Evolutionary conservation across 1,284 basidiomycete species (phyloP).

Genomic region (Microbotryomycetes sp.): DNA sequence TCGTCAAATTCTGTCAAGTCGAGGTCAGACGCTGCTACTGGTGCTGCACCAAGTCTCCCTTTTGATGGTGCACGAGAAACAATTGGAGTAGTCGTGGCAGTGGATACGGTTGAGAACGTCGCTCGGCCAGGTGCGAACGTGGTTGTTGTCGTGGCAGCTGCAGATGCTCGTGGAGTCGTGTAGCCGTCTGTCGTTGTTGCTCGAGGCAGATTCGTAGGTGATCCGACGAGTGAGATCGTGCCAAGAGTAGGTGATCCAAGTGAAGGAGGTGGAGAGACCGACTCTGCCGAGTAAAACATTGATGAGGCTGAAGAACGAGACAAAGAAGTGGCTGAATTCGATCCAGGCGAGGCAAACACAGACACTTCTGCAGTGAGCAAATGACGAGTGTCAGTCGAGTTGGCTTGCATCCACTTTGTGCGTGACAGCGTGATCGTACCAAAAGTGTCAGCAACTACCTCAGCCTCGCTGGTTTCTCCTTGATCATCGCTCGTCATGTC

Average conservation of each 20-base stretch:
- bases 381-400: background rate
- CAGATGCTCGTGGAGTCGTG: background rate
- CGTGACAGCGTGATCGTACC: no score
- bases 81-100: background rate
- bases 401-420: no score
- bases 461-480: no score
- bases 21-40: no score
- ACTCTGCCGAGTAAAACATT: background rate
- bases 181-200: background rate
- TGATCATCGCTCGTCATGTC: no score
- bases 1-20: no score
- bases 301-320: background rate
- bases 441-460: no score
- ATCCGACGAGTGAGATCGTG: no score
- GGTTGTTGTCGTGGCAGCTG: no score
- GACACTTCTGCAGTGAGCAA: background rate
- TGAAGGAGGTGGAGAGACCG: background rate
- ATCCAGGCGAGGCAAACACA: background rate
- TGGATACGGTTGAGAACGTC: background rate
- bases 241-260: background rate
- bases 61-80: background rate
- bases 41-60: background rate
- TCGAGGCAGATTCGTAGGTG: no score
- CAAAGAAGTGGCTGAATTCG: background rate
- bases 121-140: background rate